phyloP scores from a whole-genome alignment of 495 filamentous ascomycete genomes.

The Hypoxylon perforatum region DNA sequence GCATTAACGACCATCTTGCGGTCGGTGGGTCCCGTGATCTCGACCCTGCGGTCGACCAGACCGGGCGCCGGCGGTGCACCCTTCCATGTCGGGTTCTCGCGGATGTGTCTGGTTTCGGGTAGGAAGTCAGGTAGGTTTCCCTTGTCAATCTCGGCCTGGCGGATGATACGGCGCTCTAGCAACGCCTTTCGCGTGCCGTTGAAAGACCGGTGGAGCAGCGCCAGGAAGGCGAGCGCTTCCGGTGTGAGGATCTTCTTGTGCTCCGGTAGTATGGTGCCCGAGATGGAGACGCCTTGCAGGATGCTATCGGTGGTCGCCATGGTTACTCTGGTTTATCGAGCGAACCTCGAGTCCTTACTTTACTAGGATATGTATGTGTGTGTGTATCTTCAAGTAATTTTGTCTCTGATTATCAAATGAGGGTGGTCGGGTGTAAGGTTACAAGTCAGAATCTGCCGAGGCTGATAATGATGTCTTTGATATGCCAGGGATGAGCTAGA shows the following conservation, averaged over 20 bases:
- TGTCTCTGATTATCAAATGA: neutral
- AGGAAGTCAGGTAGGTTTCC: conserved; percentile 94
- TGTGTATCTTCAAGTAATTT: neutral
- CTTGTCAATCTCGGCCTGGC: conserved; percentile 95
- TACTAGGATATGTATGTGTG: neutral
- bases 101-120: conserved; percentile 94
- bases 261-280: conserved; percentile 79
- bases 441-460: neutral
- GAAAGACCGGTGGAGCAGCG: conserved; percentile 93
- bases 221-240: conserved; percentile 90
- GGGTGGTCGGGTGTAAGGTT: neutral
- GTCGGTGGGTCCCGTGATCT: conserved; percentile 98
- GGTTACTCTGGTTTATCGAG: conserved; percentile 37
- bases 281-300: conserved; percentile 88
- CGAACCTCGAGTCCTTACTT: neutral
- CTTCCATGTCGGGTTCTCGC: conserved; percentile 93
- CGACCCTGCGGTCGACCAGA: conserved; percentile 92
- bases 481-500: neutral
- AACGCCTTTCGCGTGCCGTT: conserved; percentile 89
- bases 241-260: conserved; percentile 92
- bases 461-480: neutral
- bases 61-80: conserved; percentile 94
- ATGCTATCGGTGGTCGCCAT: conserved; percentile 81
- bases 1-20: conserved; percentile 99
- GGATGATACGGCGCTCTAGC: conserved; percentile 83